Evolutionary conservation across 768 basidiomycete species (phyloP), one percentile per base, ranked within the genome.

Genomic region (Mycena sanguinolenta): DNA sequence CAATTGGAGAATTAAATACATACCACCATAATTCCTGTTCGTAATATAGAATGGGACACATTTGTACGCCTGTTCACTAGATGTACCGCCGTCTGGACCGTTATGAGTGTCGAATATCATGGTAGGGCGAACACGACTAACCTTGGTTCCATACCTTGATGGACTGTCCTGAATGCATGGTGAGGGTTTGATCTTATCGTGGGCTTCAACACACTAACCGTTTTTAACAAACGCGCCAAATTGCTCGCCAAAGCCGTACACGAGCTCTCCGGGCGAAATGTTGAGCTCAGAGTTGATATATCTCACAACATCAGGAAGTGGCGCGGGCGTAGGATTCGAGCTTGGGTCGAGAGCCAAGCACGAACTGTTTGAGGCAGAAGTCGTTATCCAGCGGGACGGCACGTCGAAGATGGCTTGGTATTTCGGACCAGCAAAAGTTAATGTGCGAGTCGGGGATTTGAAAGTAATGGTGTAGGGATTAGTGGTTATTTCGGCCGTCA

Each of bases 151-250:
- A 93, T 5, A 92, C 80, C 69, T 85, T 88, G 53, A 92, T 81
- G 7, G 85, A 74, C 76, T 90, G 90, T 34, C 89, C 88, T 89
- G 67, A 57, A 14, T 39, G 57, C 21, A 39, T 13, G 50, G 34
- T 63, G 1, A 69, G 65, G 16, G 52, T 38, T 21, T 79, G 61
- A 70, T 75, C n/a, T n/a, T n/a, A 49, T 64, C 67, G 74, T 66
- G 73, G 73, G 30, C 1, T 17, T 21, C 12, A 52, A 50, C 73
- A 61, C n/a, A 74, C 86, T 67, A 79, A 87, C 92, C 92, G 72
- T 93, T 93, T 83, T 93, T 94, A 9, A 92, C 86, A 68, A 94
- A 90, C 12, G 91, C 84, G 3, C 90, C 89, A 76, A 94, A 93
- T 64, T 92, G 89, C 79, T 94, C 92, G 57, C 92, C 92, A 17